Percentiles rank a stretch among this genome's conserved stretches.
These are phyloP conservation scores for Aspergillus neotritici DNA, from an alignment of 2,329 filamentous ascomycete species.

Conservation along the genomic window DNA sequence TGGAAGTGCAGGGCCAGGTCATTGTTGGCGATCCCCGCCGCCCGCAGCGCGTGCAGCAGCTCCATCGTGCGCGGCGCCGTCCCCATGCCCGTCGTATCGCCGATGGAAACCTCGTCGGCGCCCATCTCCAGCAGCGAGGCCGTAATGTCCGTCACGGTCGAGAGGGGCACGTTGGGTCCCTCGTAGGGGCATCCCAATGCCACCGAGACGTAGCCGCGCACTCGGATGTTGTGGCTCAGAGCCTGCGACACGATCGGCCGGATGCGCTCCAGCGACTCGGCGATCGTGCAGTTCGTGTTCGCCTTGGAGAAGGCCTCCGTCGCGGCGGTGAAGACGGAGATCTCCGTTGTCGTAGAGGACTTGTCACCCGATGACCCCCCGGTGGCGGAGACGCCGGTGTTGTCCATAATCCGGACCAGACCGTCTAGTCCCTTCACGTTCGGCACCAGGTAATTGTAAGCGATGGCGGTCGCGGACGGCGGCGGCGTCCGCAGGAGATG, in stretches of 20 bases:
- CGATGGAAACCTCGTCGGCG: constrained; percentile 60
- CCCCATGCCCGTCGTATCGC: constrained; percentile 63
- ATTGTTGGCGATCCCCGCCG: constrained; percentile 54
- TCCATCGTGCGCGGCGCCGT: constrained; percentile 56
- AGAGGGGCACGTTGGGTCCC: constrained; percentile 55
- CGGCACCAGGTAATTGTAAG: constrained; percentile 62
- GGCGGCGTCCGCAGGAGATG: constrained; percentile 15
- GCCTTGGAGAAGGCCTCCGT: constrained; percentile 60
- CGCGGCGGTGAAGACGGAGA: constrained; percentile 61
- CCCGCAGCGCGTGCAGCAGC: constrained; percentile 53
- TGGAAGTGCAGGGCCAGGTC: constrained; percentile 62
- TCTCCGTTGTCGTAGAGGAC: constrained; percentile 42
- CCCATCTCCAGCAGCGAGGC: constrained; percentile 59
- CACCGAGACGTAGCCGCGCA: constrained; percentile 61
- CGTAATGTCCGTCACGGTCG: constrained; percentile 57
- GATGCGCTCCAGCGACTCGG: constrained; percentile 56
- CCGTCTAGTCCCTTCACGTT: constrained; percentile 58
- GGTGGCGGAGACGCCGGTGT: constrained; percentile 31
- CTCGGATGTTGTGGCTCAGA: constrained; percentile 51
- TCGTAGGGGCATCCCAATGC: constrained; percentile 62
- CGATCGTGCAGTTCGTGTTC: constrained; percentile 62
- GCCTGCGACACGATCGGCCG: constrained; percentile 53
- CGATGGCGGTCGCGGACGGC: constrained; percentile 47
- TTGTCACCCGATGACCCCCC: constrained; percentile 23
- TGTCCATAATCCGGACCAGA: constrained; percentile 50